These are phyloP conservation scores for Stagonosporopsis chrysanthemi DNA, from an alignment of 2,329 filamentous ascomycete genomes.

Conservation along the genomic window DNA sequence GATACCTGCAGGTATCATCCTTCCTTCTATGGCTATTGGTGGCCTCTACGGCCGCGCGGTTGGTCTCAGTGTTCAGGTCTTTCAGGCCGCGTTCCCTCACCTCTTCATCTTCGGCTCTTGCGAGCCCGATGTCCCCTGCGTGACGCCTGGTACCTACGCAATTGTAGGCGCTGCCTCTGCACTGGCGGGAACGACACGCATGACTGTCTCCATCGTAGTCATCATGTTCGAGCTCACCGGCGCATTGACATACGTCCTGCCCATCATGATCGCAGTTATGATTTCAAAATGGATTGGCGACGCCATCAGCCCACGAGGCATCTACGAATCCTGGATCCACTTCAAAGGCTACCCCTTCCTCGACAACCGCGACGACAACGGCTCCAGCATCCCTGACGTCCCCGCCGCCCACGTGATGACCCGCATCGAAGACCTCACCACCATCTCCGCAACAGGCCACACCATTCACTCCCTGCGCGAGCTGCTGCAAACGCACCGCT, in stretches of 20 bases:
- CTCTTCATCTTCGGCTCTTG: conserved; percentile 82
- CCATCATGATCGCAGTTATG: conserved; percentile 99
- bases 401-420: conserved; percentile 92
- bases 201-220: conserved; percentile 98
- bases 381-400: conserved; percentile 75
- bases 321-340: conserved; percentile 98
- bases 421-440: conserved; percentile 84
- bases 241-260: conserved; percentile 92
- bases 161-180: conserved; percentile 95
- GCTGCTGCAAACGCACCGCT: conserved; percentile 76
- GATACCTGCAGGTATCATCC: conserved; percentile 92
- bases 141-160: conserved; percentile 94
- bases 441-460: conserved; percentile 86
- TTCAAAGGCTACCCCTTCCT: conserved; percentile 95
- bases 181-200: conserved; percentile 90
- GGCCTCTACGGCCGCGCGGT: conserved; percentile 88
- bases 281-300: conserved; percentile 98
- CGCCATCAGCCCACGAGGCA: conserved; percentile 88
- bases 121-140: conserved; percentile 83
- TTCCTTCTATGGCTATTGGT: conserved; percentile 95
- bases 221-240: conserved; percentile 99
- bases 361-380: conserved; percentile 80
- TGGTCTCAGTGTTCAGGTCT: conserved; percentile 87
- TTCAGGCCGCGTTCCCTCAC: conserved; percentile 79
- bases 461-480: conserved; percentile 78